phyloP scores from a whole-genome alignment of 176 grass and related monocot species.

The Eleusine indica region DNA sequence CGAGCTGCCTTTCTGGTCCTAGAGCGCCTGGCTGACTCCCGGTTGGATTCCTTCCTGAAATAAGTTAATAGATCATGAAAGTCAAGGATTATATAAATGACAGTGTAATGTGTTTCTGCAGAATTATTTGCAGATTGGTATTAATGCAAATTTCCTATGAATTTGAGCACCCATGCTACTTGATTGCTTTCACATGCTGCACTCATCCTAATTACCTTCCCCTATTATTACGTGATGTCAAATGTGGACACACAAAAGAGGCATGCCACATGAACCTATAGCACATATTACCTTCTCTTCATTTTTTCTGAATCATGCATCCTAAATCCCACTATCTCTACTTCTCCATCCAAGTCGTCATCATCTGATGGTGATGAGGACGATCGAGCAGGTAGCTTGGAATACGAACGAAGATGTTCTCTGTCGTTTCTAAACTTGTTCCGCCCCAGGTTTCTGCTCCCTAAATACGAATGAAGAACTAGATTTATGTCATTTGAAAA shows the following conservation, averaged over 20 bases:
- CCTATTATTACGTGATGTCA: background rate
- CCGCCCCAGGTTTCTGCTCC: slow-evolving; percentile 17
- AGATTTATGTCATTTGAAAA: background rate
- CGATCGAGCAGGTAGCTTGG: slow-evolving; percentile 49
- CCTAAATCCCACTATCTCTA: slow-evolving; percentile 54
- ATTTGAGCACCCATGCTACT: background rate
- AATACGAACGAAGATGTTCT: slow-evolving; percentile 25
- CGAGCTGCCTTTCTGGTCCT: slow-evolving; percentile 89
- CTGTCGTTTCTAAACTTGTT: slow-evolving; percentile 17
- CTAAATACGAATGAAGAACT: background rate
- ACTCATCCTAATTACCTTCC: background rate
- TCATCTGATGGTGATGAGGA: slow-evolving; percentile 73
- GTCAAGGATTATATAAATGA: background rate
- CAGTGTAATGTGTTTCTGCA: background rate
- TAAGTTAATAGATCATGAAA: background rate
- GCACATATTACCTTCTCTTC: slow-evolving; percentile 59
- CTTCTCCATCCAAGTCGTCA: slow-evolving; percentile 61
- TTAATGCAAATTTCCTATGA: background rate
- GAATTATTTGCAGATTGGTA: background rate
- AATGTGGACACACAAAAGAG: background rate
- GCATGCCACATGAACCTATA: background rate
- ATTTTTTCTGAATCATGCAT: slow-evolving; percentile 51
- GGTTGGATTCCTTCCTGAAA: slow-evolving; percentile 78
- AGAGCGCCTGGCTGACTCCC: slow-evolving; percentile 80
- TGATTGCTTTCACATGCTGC: background rate